These are phyloP conservation scores for Picea abies DNA, from an alignment of 83 land plant species.

Conservation along the genomic window DNA sequence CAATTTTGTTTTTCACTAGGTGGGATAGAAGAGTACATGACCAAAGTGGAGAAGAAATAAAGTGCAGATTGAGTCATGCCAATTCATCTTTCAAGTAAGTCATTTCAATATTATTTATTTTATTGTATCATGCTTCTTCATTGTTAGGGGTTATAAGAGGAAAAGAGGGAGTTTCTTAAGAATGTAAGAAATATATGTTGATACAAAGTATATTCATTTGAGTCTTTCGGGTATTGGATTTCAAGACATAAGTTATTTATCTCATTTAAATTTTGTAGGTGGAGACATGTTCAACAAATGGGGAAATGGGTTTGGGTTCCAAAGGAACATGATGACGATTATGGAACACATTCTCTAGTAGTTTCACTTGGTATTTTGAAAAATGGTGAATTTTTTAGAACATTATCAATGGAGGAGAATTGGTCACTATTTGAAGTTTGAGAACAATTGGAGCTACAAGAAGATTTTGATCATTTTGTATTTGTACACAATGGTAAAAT, in stretches of 20 bases:
- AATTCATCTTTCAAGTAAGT: neutral
- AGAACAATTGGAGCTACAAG: neutral
- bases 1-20: too few relatives aligned
- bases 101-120: neutral
- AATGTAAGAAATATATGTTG: too few relatives aligned
- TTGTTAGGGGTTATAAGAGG: neutral
- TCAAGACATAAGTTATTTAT: neutral
- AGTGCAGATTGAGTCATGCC: neutral
- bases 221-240: neutral
- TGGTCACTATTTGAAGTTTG: neutral
- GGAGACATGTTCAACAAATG: neutral
- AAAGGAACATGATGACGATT: neutral
- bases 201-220: too few relatives aligned
- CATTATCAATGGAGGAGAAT: neutral
- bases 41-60: neutral
- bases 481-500: neutral
- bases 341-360: neutral
- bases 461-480: neutral
- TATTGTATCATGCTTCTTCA: neutral
- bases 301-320: neutral
- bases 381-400: neutral
- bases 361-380: neutral
- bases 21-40: too few relatives aligned
- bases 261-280: neutral
- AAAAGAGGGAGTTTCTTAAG: neutral